Conservation (phyloP, 2,329 filamentous ascomycete species). For the Aspergillus nomiae region DNA sequence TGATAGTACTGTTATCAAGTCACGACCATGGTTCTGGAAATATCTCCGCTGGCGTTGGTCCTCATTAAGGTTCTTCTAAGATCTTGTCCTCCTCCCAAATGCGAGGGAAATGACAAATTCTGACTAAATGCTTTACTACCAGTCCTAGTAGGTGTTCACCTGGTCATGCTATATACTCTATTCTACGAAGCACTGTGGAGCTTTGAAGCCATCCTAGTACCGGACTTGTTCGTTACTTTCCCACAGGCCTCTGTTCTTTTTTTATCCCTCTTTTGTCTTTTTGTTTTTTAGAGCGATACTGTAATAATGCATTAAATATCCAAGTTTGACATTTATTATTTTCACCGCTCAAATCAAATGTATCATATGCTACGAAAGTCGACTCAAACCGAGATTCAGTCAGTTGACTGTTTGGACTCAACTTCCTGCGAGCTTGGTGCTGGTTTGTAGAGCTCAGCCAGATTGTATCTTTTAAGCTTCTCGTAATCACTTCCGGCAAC, state of each 20-base stretch:
- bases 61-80: background rate
- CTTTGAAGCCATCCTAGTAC: background rate
- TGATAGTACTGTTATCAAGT: background rate
- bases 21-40: background rate
- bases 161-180: background rate
- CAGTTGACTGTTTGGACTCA: slow-evolving; percentile 8
- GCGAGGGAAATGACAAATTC: background rate
- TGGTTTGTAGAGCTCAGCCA: slow-evolving; percentile 62
- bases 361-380: background rate
- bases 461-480: slow-evolving; percentile 62
- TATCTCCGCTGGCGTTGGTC: background rate
- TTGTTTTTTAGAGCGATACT: background rate
- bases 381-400: background rate
- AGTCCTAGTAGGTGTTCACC: background rate
- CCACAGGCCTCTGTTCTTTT: background rate
- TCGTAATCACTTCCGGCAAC: slow-evolving; percentile 63
- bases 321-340: background rate
- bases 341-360: background rate
- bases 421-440: slow-evolving; percentile 33
- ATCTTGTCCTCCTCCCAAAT: background rate
- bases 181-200: background rate
- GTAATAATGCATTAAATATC: background rate
- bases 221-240: background rate
- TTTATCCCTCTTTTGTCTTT: background rate
- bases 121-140: background rate